Percentiles rank a stretch among this genome's conserved stretches.
Evolutionary conservation across 1,284 basidiomycete species (phyloP).

Genomic region (Cryptococcus sp.): DNA sequence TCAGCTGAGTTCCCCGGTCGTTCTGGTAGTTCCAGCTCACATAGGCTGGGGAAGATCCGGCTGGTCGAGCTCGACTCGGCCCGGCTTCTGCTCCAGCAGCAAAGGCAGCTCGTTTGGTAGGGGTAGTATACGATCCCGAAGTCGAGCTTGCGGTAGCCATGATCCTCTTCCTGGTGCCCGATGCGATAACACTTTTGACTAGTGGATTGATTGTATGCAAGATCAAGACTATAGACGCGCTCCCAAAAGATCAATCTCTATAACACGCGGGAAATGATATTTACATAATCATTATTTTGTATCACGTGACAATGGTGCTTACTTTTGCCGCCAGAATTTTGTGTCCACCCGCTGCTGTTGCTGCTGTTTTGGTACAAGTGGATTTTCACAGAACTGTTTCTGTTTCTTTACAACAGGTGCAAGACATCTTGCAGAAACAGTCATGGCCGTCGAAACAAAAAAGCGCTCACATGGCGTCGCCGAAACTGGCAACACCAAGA

Average conservation of each 20-base stretch:
- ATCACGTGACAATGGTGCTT: neutral
- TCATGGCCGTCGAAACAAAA: neutral
- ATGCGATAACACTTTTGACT: neutral
- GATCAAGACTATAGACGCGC: neutral
- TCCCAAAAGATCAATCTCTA: neutral
- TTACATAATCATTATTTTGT: neutral
- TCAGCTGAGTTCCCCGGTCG: neutral
- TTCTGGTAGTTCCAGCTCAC: constrained; percentile 19
- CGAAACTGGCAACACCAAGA: constrained; percentile 6
- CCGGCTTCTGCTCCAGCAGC: constrained; percentile 29
- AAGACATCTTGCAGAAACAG: neutral
- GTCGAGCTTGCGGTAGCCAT: neutral
- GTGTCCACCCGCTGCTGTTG: neutral
- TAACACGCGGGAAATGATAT: neutral
- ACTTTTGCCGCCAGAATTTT: neutral
- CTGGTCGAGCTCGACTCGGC: constrained; percentile 32
- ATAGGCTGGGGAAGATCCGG: constrained; percentile 41
- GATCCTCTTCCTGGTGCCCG: neutral
- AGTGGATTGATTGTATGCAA: neutral
- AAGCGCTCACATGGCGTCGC: neutral
- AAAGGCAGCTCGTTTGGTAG: constrained; percentile 33
- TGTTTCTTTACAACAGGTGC: too few relatives aligned
- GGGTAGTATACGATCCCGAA: constrained; percentile 20
- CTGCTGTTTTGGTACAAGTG: too few relatives aligned
- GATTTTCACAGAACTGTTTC: too few relatives aligned